phyloP scores from a whole-genome alignment of 2,329 filamentous ascomycete species.

The Colletotrichum sojae region DNA sequence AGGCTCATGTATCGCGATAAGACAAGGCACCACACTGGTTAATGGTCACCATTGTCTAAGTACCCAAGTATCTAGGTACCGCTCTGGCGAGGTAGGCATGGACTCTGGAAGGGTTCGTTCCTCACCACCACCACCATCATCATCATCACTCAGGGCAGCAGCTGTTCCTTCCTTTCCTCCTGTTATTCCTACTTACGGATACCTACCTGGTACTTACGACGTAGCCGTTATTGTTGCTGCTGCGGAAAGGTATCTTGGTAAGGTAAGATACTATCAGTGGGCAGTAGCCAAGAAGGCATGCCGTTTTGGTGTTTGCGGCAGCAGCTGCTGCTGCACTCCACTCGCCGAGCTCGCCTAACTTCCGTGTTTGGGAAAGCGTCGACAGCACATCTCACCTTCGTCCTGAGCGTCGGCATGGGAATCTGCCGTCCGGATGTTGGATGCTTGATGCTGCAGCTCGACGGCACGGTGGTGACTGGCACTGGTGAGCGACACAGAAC shows the following conservation, averaged over 20 bases:
- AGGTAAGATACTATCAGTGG: background rate
- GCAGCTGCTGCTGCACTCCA: constrained; percentile 20
- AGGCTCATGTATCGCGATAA: constrained; percentile 41
- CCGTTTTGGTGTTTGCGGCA: constrained; percentile 36
- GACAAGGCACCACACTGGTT: background rate
- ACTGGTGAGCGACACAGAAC: too few relatives aligned
- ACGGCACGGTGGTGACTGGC: too few relatives aligned
- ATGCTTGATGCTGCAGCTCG: too few relatives aligned
- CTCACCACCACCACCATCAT: background rate
- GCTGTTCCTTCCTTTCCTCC: background rate
- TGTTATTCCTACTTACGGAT: background rate
- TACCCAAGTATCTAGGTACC: background rate
- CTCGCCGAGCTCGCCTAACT: constrained; percentile 22
- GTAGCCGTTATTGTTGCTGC: background rate
- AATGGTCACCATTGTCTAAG: background rate
- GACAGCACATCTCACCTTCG: constrained; percentile 15
- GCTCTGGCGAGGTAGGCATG: too few relatives aligned
- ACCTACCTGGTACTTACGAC: too few relatives aligned
- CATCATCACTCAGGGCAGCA: too few relatives aligned
- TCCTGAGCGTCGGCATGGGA: background rate
- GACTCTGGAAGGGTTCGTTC: too few relatives aligned
- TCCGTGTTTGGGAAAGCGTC: constrained; percentile 33
- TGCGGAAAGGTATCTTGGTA: background rate
- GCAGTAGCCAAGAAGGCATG: too few relatives aligned
- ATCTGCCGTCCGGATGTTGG: background rate